These are phyloP conservation scores for Fragaria vesca DNA, from an alignment of 306 rosid genomes.

Conservation along the genomic window DNA sequence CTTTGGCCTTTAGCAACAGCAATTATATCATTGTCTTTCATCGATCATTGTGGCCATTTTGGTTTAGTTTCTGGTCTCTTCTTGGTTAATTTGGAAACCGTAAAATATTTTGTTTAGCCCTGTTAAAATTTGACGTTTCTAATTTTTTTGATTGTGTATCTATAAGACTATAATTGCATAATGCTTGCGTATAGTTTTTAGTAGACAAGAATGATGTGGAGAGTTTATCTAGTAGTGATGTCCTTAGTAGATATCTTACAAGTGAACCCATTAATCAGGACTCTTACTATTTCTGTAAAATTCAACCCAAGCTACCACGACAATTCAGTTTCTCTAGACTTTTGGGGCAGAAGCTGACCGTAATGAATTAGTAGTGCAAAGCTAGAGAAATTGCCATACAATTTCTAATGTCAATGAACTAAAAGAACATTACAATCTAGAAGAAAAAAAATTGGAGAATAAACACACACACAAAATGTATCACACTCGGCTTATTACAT, in stretches of 20 bases:
- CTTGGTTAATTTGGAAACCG: neutral
- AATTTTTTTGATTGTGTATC: no score
- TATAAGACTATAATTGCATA: no score
- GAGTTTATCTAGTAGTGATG: neutral
- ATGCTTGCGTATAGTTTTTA: no score
- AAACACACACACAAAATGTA: neutral
- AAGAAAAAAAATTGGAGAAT: neutral
- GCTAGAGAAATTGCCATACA: neutral
- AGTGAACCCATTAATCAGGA: neutral
- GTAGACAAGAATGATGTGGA: neutral
- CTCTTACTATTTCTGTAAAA: no score
- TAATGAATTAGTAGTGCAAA: neutral
- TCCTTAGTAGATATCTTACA: no score
- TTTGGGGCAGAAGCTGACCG: no score
- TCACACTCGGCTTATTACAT: constrained; percentile 1
- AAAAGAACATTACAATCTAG: neutral
- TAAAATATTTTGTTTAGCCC: no score
- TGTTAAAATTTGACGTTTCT: no score
- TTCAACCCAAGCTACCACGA: neutral
- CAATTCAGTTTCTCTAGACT: neutral
- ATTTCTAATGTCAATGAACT: neutral
- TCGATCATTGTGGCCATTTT: neutral
- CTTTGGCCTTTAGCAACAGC: neutral
- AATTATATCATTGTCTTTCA: neutral
- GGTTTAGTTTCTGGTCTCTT: neutral